A percentile compares a stretch with the other conserved stretches of the same genome.
phyloP scores from a whole-genome alignment of 768 basidiomycete species.

The Boletellus sp. region DNA sequence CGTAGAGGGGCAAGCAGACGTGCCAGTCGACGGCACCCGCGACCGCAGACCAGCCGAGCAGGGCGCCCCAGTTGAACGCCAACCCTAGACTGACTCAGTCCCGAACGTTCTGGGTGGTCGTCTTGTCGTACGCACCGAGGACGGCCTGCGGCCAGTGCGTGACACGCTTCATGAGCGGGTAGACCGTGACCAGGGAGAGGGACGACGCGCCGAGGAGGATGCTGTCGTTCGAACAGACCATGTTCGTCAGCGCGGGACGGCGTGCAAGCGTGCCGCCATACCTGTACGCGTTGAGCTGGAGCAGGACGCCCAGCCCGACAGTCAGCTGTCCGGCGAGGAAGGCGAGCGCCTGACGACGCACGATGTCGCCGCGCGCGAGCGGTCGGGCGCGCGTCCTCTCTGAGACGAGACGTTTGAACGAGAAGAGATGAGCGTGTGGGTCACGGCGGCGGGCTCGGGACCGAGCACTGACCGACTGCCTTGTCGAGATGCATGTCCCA shows the following conservation, averaged over 20 bases:
- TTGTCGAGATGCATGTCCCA: slow-evolving; percentile 94
- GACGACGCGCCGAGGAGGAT: slow-evolving; percentile 92
- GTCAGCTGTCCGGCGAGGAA: slow-evolving; percentile 84
- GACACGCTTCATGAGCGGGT: slow-evolving; percentile 96
- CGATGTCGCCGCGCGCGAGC: slow-evolving; percentile 80
- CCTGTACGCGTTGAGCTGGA: slow-evolving; percentile 97
- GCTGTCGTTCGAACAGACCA: slow-evolving; percentile 40
- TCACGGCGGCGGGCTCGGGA: neutral
- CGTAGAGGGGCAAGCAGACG: slow-evolving; percentile 83
- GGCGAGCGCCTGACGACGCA: slow-evolving; percentile 63
- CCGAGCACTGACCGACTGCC: slow-evolving; percentile 83
- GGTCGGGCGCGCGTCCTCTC: slow-evolving; percentile 87
- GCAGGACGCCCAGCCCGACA: slow-evolving; percentile 77
- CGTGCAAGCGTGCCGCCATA: slow-evolving; percentile 23
- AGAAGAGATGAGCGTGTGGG: too few species aligned
- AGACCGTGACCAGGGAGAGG: slow-evolving; percentile 78
- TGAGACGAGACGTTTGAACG: slow-evolving; percentile 25
- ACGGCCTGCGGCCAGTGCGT: slow-evolving; percentile 98
- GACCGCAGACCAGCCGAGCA: slow-evolving; percentile 96
- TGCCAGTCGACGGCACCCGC: slow-evolving; percentile 76
- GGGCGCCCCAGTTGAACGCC: slow-evolving; percentile 95
- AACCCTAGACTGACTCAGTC: slow-evolving; percentile 51
- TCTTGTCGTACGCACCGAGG: slow-evolving; percentile 55
- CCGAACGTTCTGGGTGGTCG: neutral
- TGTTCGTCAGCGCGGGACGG: too few species aligned